Evolutionary conservation across 805 yeast species (phyloP).

Genomic region (Metschnikowia borealis): DNA sequence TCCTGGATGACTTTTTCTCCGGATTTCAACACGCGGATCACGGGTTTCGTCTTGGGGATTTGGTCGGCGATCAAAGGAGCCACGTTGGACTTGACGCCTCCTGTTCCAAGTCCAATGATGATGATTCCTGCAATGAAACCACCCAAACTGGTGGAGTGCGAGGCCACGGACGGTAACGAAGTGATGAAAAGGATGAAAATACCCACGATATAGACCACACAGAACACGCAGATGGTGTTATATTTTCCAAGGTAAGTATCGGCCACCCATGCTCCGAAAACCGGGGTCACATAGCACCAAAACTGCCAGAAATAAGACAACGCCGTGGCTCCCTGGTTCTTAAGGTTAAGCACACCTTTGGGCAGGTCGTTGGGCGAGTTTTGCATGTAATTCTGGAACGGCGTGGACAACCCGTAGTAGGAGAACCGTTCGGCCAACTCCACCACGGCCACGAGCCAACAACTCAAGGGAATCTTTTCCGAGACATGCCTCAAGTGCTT

Average conservation of each 20-base stretch:
- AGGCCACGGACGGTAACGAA: slow-evolving; percentile 57
- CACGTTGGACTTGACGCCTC: slow-evolving; percentile 75
- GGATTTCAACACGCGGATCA: slow-evolving; percentile 33
- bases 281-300: slow-evolving; percentile 79
- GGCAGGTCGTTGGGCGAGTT: slow-evolving; percentile 38
- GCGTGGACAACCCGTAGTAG: slow-evolving; percentile 73
- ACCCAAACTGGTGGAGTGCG: slow-evolving; percentile 51
- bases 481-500: slow-evolving; percentile 50
- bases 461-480: slow-evolving; percentile 49
- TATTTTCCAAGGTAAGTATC: slow-evolving; percentile 73
- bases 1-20: slow-evolving; percentile 47
- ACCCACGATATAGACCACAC: slow-evolving; percentile 57
- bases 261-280: slow-evolving; percentile 70
- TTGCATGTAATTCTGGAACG: slow-evolving; percentile 78
- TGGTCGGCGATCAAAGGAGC: slow-evolving; percentile 66
- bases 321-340: slow-evolving; percentile 64
- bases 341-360: slow-evolving; percentile 56
- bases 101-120: slow-evolving; percentile 71
- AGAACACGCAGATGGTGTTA: slow-evolving; percentile 60
- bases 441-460: slow-evolving; percentile 63
- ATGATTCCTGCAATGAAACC: slow-evolving; percentile 57
- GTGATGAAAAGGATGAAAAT: slow-evolving; percentile 64
- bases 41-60: slow-evolving; percentile 38
- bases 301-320: slow-evolving; percentile 73
- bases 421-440: slow-evolving; percentile 81